A percentile compares a stretch with the other conserved stretches of the same genome.
Conservation (phyloP, 176 grass and related monocot genomes). For the Ampelocalamus luodianensis region DNA sequence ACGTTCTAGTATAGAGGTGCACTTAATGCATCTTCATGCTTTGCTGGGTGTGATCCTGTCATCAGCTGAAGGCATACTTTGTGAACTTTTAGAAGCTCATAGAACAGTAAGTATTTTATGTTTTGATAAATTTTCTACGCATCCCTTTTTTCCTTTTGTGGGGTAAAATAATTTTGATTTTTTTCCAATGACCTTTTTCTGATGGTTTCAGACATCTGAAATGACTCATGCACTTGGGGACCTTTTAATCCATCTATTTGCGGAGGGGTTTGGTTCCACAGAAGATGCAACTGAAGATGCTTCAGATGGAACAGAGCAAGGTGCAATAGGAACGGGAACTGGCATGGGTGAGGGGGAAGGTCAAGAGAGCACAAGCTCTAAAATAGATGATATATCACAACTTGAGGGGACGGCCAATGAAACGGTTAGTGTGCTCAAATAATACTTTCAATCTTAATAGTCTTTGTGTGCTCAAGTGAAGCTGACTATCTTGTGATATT, state of each 20-base stretch:
- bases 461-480: constrained; percentile 17
- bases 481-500: constrained; percentile 38
- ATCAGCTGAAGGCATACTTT: constrained; percentile 79
- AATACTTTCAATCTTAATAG: constrained; percentile 9
- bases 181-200: not conserved
- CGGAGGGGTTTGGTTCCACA: constrained; percentile 78
- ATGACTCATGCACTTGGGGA: constrained; percentile 77
- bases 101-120: constrained; percentile 55
- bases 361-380: constrained; percentile 73
- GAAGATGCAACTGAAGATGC: constrained; percentile 73
- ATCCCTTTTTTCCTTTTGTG: constrained; percentile 18
- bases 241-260: constrained; percentile 76
- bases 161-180: constrained; percentile 10
- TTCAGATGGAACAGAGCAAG: constrained; percentile 56
- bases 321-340: constrained; percentile 79
- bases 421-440: constrained; percentile 51
- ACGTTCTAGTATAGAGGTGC: constrained; percentile 54
- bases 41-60: constrained; percentile 60
- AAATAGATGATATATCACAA: constrained; percentile 81
- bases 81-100: constrained; percentile 81
- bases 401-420: constrained; percentile 58
- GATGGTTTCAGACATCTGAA: constrained; percentile 75
- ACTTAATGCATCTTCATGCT: constrained; percentile 67
- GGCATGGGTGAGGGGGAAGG: constrained; percentile 95
- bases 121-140: not conserved